Conservation (phyloP, 768 basidiomycete species). For the Lentinula raphanica region DNA sequence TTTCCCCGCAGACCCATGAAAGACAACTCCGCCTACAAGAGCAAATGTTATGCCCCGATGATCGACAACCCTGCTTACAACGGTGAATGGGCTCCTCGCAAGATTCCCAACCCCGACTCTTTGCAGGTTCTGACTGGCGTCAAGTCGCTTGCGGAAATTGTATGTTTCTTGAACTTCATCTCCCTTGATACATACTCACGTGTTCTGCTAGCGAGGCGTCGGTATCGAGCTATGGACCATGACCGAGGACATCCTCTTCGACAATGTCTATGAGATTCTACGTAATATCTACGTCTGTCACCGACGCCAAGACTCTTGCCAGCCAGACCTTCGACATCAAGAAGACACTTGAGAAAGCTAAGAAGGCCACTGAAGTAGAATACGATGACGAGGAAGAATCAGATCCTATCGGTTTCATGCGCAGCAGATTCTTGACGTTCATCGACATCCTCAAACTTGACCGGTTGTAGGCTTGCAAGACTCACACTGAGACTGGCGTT, state of each 20-base stretch:
- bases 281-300: slow-evolving; percentile 94
- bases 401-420: slow-evolving; percentile 77
- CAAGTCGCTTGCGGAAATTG: slow-evolving; percentile 81
- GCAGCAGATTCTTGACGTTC: slow-evolving; percentile 74
- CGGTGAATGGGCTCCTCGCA: slow-evolving; percentile 87
- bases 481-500: slow-evolving; percentile 83
- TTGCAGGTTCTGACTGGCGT: slow-evolving; percentile 85
- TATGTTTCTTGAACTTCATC: slow-evolving; percentile 30
- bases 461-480: slow-evolving; percentile 77
- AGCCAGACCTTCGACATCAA: slow-evolving; percentile 89
- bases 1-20: slow-evolving; percentile 59
- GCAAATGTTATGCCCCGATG: slow-evolving; percentile 93
- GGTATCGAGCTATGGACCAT: slow-evolving; percentile 99
- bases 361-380: slow-evolving; percentile 49
- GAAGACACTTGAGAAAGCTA: slow-evolving; percentile 71
- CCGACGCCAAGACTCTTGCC: slow-evolving; percentile 84
- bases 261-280: too few species aligned
- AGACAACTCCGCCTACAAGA: slow-evolving; percentile 93
- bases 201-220: slow-evolving; percentile 63
- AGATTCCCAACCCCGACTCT: slow-evolving; percentile 87
- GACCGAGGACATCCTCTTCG: slow-evolving; percentile 92
- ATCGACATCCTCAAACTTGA: slow-evolving; percentile 70
- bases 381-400: slow-evolving; percentile 41
- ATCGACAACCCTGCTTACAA: slow-evolving; percentile 98
- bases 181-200: background rate